Evolutionary conservation across 2,329 filamentous ascomycete species (phyloP).

Genomic region (Aspergillus eucalypticola): DNA sequence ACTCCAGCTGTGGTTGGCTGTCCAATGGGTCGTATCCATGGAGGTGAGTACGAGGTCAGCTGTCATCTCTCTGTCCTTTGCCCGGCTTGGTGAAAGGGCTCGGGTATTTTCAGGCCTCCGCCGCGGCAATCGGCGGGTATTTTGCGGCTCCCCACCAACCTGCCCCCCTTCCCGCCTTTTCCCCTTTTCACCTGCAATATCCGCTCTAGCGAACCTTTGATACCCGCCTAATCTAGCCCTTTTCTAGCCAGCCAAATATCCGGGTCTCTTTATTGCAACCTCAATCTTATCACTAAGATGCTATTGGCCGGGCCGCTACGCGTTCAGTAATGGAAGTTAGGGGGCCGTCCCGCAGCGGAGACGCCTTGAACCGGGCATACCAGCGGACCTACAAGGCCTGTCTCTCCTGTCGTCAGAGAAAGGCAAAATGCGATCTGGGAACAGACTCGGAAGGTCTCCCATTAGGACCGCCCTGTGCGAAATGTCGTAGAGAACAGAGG

Average conservation of each 20-base stretch:
- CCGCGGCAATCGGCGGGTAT: slow-evolving; percentile 22
- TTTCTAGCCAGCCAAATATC: not conserved
- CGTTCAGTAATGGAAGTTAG: slow-evolving; percentile 24
- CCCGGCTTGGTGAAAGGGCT: not conserved
- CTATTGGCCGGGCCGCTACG: slow-evolving; percentile 16
- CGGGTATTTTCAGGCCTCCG: slow-evolving; percentile 12
- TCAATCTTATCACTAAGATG: slow-evolving; percentile 1
- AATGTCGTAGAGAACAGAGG: slow-evolving; percentile 54
- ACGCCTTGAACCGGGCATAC: slow-evolving; percentile 40
- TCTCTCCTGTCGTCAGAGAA: slow-evolving; percentile 54
- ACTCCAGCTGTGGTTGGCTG: not conserved
- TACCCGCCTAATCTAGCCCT: not conserved
- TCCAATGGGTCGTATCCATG: not conserved
- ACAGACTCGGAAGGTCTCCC: slow-evolving; percentile 41
- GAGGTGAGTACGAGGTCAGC: not conserved
- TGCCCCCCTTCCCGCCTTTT: not conserved
- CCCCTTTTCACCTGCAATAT: slow-evolving; percentile 7
- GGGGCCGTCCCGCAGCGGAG: slow-evolving; percentile 17
- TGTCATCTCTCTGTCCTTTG: not conserved
- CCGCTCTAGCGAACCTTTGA: not conserved
- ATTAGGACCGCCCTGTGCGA: slow-evolving; percentile 46
- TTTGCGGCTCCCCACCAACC: slow-evolving; percentile 1
- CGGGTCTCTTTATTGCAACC: not conserved
- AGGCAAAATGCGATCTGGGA: slow-evolving; percentile 54
- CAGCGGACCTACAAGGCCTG: slow-evolving; percentile 59